Conservation (phyloP, 345 rosid genomes). For the Aegle marmelos region DNA sequence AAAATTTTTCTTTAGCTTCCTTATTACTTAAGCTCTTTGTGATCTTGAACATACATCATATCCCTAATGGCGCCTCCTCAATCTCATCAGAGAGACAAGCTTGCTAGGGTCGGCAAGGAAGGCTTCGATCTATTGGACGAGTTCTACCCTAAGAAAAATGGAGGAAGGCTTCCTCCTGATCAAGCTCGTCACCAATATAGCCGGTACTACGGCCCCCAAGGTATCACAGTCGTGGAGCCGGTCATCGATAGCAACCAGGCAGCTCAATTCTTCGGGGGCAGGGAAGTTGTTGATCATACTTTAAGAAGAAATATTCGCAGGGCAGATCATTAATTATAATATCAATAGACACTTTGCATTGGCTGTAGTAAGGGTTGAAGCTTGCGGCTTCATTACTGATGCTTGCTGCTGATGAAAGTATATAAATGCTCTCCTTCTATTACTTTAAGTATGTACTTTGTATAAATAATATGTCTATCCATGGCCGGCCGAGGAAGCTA, state of each 20-base stretch:
- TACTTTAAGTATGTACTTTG: neutral
- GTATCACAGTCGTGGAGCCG: neutral
- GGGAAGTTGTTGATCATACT: neutral
- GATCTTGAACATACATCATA: too few species aligned
- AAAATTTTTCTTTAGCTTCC: too few species aligned
- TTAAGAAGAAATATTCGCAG: neutral
- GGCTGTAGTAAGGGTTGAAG: neutral
- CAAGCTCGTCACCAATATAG: neutral
- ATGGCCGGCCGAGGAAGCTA: neutral
- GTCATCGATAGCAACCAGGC: slow-evolving; percentile 8
- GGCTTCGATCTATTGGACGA: neutral
- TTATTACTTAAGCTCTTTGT: too few species aligned
- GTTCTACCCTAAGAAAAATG: neutral
- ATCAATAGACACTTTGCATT: neutral
- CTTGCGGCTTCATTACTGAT: neutral
- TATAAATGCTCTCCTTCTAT: neutral
- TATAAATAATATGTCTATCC: too few species aligned
- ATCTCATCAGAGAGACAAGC: neutral
- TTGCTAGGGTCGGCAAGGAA: neutral
- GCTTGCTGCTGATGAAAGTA: neutral
- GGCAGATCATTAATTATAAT: neutral
- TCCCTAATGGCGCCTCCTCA: slow-evolving; percentile 5
- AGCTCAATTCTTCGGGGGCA: neutral
- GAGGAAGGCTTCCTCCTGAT: neutral
- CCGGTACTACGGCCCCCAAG: neutral